These are phyloP conservation scores for Nephelium lappaceum DNA, from an alignment of 345 rosid genomes.

Conservation along the genomic window DNA sequence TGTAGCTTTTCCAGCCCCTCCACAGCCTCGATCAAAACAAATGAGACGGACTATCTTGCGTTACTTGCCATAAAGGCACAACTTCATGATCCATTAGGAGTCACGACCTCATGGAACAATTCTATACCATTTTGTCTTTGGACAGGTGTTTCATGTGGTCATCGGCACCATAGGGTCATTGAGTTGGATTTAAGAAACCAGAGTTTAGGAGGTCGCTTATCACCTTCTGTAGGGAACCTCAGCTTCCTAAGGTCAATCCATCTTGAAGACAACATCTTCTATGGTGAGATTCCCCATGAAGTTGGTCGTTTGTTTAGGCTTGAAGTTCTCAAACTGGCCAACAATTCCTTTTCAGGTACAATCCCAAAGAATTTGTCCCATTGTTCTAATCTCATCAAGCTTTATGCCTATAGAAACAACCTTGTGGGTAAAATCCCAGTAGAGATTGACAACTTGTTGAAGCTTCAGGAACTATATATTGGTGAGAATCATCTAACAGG, in stretches of 20 bases:
- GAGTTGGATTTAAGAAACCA: not conserved
- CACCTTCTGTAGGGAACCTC: too few relatives aligned
- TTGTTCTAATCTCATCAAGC: not conserved
- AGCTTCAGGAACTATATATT: not conserved
- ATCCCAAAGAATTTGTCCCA: not conserved
- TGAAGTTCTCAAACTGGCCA: accelerated
- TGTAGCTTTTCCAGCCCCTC: not conserved
- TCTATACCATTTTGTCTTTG: conserved; percentile 24
- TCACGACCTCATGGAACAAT: conserved; percentile 23
- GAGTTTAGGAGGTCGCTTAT: conserved; percentile 7
- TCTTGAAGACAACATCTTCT: not conserved
- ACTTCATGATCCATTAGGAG: conserved; percentile 15
- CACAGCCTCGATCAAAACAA: not conserved
- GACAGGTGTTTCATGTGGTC: too few relatives aligned
- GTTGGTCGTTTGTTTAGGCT: conserved; percentile 15
- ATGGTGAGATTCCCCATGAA: conserved; percentile 17
- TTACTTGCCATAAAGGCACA: too few relatives aligned
- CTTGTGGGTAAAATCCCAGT: conserved; percentile 3
- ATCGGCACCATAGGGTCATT: conserved; percentile 23
- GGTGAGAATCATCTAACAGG: too few relatives aligned
- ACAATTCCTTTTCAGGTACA: conserved; percentile 17
- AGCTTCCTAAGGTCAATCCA: conserved; percentile 20
- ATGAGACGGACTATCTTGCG: conserved; percentile 13
- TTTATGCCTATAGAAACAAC: not conserved
- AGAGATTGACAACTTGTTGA: not conserved